Evolutionary conservation across 768 basidiomycete genomes (phyloP).

Genomic region (Rhodotorula taiwanensis): DNA sequence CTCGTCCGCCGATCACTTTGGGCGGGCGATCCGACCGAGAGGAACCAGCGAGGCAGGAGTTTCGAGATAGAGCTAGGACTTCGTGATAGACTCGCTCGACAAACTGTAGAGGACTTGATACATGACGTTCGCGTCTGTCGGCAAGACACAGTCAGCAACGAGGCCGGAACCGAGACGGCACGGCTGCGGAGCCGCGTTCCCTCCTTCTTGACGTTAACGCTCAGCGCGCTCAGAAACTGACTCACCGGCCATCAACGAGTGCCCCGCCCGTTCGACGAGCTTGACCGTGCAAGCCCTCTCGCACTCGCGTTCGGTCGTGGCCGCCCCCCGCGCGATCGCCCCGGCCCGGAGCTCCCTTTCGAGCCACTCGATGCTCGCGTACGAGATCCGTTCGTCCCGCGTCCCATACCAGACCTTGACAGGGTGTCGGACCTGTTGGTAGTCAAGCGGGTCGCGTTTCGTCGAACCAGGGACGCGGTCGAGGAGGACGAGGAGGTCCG

Average conservation of each 20-base stretch:
- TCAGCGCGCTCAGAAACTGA: not conserved
- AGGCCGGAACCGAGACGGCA: too few species aligned
- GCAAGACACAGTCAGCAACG: not conserved
- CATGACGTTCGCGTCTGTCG: constrained; percentile 40
- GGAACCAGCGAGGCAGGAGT: too few species aligned
- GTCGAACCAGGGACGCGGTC: constrained; percentile 47
- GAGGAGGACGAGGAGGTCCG: constrained; percentile 83
- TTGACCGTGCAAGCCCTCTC: constrained; percentile 60
- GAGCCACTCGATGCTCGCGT: constrained; percentile 76
- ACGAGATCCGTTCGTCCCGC: constrained; percentile 84
- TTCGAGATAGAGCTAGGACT: too few species aligned
- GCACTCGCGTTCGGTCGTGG: too few species aligned
- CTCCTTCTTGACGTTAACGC: too few species aligned
- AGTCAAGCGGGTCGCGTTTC: constrained; percentile 53
- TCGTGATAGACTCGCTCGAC: too few species aligned
- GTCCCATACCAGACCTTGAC: constrained; percentile 90
- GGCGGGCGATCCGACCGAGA: too few species aligned
- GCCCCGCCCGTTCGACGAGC: constrained; percentile 80
- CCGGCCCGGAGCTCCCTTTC: constrained; percentile 66
- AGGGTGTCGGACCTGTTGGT: constrained; percentile 64
- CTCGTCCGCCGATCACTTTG: too few species aligned
- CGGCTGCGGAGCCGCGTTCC: too few species aligned
- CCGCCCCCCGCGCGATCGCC: not conserved
- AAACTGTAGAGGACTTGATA: constrained; percentile 44
- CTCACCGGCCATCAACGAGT: constrained; percentile 79